Evolutionary conservation across 352 stramenopile species (phyloP).

Genomic region (Pythium apleroticum): DNA sequence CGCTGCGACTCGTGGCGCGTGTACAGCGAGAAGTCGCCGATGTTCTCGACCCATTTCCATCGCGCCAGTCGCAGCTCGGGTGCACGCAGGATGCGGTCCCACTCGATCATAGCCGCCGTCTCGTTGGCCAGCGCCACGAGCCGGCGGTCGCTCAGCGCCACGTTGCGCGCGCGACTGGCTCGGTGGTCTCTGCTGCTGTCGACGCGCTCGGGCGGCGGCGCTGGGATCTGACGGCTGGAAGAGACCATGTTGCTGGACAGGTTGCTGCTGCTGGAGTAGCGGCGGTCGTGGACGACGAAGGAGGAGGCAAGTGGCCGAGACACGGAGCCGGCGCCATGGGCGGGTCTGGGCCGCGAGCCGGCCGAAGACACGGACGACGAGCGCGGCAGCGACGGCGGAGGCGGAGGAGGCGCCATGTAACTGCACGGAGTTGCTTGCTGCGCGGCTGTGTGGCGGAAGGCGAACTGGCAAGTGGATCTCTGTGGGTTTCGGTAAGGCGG

Average conservation of each 20-base stretch:
- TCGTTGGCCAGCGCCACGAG: constrained; percentile 24
- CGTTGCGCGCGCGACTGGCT: constrained; percentile 1
- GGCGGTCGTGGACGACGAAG: constrained; percentile 11
- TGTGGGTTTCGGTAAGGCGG: background rate
- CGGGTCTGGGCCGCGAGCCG: background rate
- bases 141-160: constrained; percentile 22
- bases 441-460: background rate
- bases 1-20: constrained; percentile 24
- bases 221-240: background rate
- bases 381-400: constrained; percentile 4
- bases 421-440: background rate
- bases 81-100: constrained; percentile 23
- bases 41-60: constrained; percentile 23
- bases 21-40: constrained; percentile 24
- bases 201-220: background rate
- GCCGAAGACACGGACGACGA: constrained; percentile 9
- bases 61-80: constrained; percentile 8
- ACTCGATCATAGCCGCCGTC: constrained; percentile 25
- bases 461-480: background rate
- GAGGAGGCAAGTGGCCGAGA: constrained; percentile 4
- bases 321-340: constrained; percentile 1
- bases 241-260: constrained; percentile 20
- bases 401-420: background rate
- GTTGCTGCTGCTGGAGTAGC: constrained; percentile 8
- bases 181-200: background rate